phyloP scores from a whole-genome alignment of 2,329 filamentous ascomycete species.

The Camillea tinctor region DNA sequence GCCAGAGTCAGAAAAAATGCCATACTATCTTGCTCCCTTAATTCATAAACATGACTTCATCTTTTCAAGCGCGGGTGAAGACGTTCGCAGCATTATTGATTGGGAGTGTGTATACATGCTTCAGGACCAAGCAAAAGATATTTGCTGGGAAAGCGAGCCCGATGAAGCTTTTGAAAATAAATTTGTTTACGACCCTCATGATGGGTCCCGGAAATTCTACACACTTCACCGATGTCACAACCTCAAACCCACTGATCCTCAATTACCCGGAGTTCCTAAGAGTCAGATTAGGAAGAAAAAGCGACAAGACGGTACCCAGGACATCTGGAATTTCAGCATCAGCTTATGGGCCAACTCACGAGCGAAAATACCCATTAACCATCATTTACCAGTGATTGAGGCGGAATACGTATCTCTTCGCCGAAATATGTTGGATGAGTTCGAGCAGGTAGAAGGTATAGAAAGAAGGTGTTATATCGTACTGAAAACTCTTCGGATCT shows the following conservation, averaged over 20 bases:
- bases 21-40: conserved; percentile 79
- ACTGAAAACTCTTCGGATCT: conserved; percentile 74
- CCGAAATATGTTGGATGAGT: conserved; percentile 79
- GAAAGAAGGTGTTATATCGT: conserved; percentile 64
- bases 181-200: conserved; percentile 56
- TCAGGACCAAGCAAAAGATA: conserved; percentile 27
- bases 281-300: conserved; percentile 45
- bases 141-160: conserved; percentile 42
- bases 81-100: conserved; percentile 49
- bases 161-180: conserved; percentile 52
- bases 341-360: conserved; percentile 68
- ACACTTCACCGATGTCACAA: conserved; percentile 52
- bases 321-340: conserved; percentile 80
- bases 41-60: conserved; percentile 27
- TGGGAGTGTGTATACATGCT: conserved; percentile 56
- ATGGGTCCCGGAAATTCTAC: conserved; percentile 64
- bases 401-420: conserved; percentile 72
- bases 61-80: conserved; percentile 12
- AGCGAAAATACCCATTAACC: conserved; percentile 51
- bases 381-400: conserved; percentile 77
- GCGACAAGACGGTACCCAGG: conserved; percentile 37
- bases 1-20: conserved; percentile 59
- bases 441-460: conserved; percentile 50
- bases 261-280: conserved; percentile 56
- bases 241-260: conserved; percentile 62